Evolutionary conservation across 2,329 filamentous ascomycete genomes (phyloP).

Genomic region (Colletotrichum sp.): DNA sequence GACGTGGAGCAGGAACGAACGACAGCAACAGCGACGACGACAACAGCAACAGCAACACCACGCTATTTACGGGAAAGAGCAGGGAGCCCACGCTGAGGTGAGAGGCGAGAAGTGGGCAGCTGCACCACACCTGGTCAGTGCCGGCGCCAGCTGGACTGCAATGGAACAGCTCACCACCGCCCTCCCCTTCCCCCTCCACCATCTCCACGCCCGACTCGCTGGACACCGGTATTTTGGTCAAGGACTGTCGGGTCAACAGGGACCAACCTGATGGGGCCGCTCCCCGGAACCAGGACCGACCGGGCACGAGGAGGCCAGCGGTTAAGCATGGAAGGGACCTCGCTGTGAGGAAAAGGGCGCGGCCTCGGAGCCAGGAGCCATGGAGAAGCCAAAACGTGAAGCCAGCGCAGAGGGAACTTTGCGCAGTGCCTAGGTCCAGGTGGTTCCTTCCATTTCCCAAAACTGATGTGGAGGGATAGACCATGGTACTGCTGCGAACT

Average conservation of each 20-base stretch:
- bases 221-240: not conserved
- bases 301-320: not conserved
- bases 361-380: not conserved
- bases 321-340: not conserved
- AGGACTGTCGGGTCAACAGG: not conserved
- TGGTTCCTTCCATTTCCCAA: not conserved
- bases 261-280: not conserved
- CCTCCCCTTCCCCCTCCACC: not conserved
- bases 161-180: not conserved
- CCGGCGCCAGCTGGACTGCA: not conserved
- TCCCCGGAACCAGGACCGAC: constrained; percentile 8
- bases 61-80: not conserved
- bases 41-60: not conserved
- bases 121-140: not conserved
- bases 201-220: not conserved
- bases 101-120: not conserved
- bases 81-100: not conserved
- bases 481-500: not conserved
- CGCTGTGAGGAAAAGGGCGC: not conserved
- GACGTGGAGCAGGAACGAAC: constrained; percentile 4
- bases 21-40: not conserved
- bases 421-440: not conserved
- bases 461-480: not conserved
- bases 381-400: not conserved
- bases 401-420: not conserved